Evolutionary conservation across 2,329 filamentous ascomycete species (phyloP), one percentile per base, ranked within the genome.

Genomic region (Alternaria alternata): DNA sequence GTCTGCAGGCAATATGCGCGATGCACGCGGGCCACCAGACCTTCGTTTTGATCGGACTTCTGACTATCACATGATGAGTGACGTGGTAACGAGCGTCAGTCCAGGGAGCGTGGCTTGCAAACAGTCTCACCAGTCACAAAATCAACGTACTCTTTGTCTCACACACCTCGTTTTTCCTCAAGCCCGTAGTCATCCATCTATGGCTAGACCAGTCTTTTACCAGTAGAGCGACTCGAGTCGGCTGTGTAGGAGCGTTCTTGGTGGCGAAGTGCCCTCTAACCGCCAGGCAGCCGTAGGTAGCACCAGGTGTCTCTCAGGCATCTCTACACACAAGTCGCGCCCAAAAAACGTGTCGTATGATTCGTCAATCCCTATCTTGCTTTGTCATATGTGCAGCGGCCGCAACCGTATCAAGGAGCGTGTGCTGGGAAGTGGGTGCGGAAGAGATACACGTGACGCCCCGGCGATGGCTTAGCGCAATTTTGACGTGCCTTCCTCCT

Each of bases 251-350:
- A 51, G 43, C 30, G 59, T 34, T 12, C 51, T 44, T 51, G 38
- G 64, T 59, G 69, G 68, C 67, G 63, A 51, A 63, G 66, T 54
- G 57, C 54, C 54, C 57, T 65, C 54, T 62, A 47, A 55, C 54
- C 38, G 20, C 53, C 52, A 77, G 75, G 75, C 73, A 77, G 67
- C 75, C 66, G 64, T 59, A 77, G 73, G 72, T 69, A 76, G 54
- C 64, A 43, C 44, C 53, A 68, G 66, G 68, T 64, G 67, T 34
- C 58, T 42, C 48, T 47, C 64, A 75, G 69, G 68, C 65, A 68
- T 34, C 61, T 38, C 43, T 30, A 32, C 52, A 54, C 53, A 54
- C 14, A 24, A 32, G 32, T 44, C 47, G 61, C 51, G 60, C 53
- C 47, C 58, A 39, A 9, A n/a, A 42, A 18, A 48, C 28, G 14